Base-by-base conservation (phyloP, 2,329 filamentous ascomycete species). In the Xylariomycetidae sp. region DNA sequence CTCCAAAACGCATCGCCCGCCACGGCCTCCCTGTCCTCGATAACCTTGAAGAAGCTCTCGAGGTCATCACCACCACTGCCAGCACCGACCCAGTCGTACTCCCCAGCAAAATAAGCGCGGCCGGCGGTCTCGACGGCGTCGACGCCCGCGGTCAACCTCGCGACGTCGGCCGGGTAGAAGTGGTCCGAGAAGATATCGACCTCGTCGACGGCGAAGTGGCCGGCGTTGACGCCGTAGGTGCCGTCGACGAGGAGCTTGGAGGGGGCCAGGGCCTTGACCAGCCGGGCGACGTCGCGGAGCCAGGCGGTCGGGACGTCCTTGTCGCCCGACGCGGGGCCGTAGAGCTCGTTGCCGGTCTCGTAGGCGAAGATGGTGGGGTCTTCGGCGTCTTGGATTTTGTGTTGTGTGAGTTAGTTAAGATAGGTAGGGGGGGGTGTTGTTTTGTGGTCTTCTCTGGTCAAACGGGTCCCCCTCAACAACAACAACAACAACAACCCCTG, bases 291-390 rank as follows among this genome's bases (percentile, higher is more conserved):
- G 14, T 69, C 62, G 17, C 45, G 38, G 1, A 64, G 57, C 68
- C 67, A 71, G 8, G 48, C 48, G 1, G 52, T 50, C 1, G 67
- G 66, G 5, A 66, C 62, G 40, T 69, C 42, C 55, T 57, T 60
- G 44, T 69, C 66, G 16, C 59, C 62, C 53, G 58, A 70, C 4
- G 58, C 38, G 8, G 62, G 57, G 0, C 67, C 68, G 6, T 56
- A 51, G 5, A 72, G 59, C 46, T 71, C 67, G 46, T 72, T 71
- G 6, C 68, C 67, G 0, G 63, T 69, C 49, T 70, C 66, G 41
- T 64, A 67, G 9, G 64, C 66, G 38, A 70, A 69, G 35, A 72
- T 69, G 4, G 67, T 70, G 5, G 67, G 62, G 41, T 71, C 67
- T 34, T 68, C 59, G 10, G 66, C 67, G 38, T 69, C n/a, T n/a